Evolutionary conservation across 2,329 filamentous ascomycete genomes (phyloP), one percentile per base, ranked within the genome.

Genomic region (Curvularia spicifera): DNA sequence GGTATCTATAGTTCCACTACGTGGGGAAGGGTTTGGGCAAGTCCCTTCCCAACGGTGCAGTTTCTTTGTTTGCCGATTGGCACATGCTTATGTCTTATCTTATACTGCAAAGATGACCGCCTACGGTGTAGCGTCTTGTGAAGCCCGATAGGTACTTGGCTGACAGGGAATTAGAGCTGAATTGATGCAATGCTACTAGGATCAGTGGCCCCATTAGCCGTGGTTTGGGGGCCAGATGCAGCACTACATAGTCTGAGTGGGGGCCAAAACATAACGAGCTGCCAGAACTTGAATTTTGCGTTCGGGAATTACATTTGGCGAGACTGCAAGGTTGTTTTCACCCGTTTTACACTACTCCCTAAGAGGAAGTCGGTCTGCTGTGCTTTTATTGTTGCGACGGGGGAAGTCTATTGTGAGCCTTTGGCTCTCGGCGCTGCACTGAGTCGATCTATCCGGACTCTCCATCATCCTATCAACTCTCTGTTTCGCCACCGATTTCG

Each of bases 101-200:
- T 13, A 28, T 24, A 6, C 15, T 6, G 24, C 35, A 12, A 39
- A 50, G 33, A 12, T 39, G 8, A 40, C 3, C 5, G 22, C 29
- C 20, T 26, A 47, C 15, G 20, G 22, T 40, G 20, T 22, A 40
- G 33, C n/a, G 12, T 9, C n/a, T 7, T 39, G 47, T 50, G 10
- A n/a, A 39, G 10, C 22, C 22, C 26, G 35, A 50, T 29, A 39
- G 31, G 35, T n/a, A 28, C 47, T 50, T 50, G 47, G 33, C 47
- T 8, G 13, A 18, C 46, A 39, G 8, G 33, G 31, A 12, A 18
- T 31, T 20, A 40, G 26, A 20, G 15, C 26, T 15, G 26, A 20
- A 18, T 12, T 12, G 9, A n/a, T 39, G 35, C 5, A 22, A 4
- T 28, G 12, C 8, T 29, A 20, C 35, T 29, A n/a, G 35, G 24